Percentiles rank a stretch among this genome's conserved stretches.
These are phyloP conservation scores for Stachybotrys chartarum DNA, from an alignment of 2,329 filamentous ascomycete species.

Conservation along the genomic window DNA sequence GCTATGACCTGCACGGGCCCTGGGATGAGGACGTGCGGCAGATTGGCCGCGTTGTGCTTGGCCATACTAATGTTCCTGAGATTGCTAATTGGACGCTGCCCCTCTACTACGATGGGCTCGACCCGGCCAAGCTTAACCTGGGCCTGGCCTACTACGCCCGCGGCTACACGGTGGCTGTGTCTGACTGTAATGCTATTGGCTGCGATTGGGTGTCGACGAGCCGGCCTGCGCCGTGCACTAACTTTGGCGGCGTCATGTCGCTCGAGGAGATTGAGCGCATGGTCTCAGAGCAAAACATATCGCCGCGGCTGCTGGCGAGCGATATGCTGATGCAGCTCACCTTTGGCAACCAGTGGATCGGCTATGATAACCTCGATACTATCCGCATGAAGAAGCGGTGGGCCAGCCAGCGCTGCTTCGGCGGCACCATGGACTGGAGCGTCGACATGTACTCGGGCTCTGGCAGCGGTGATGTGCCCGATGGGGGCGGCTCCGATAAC, in stretches of 20 bases:
- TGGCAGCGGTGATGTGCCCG: no score
- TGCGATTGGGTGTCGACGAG: constrained; percentile 17
- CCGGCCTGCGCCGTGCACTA: constrained; percentile 19
- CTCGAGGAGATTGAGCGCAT: constrained; percentile 20
- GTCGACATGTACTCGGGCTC: constrained; percentile 3
- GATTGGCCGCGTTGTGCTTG: constrained; percentile 21
- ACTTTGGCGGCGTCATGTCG: constrained; percentile 19
- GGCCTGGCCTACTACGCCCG: constrained; percentile 41
- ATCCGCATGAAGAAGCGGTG: constrained; percentile 7
- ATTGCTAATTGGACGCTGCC: constrained; percentile 27
- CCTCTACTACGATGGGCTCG: constrained; percentile 32
- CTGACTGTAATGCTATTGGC: constrained; percentile 14
- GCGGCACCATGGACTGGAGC: constrained; percentile 11
- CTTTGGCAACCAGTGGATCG: constrained; percentile 16
- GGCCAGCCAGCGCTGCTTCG: constrained; percentile 8
- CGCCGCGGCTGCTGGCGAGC: constrained; percentile 7
- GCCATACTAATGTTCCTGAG: constrained; percentile 34
- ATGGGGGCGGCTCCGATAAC: no score
- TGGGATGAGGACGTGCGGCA: constrained; percentile 28
- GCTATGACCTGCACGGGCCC: constrained; percentile 33
- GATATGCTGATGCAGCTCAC: constrained; percentile 9
- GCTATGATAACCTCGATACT: constrained; percentile 19
- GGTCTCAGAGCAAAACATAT: constrained; percentile 11
- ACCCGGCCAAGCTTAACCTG: constrained; percentile 34
- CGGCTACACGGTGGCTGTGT: constrained; percentile 27